phyloP scores from a whole-genome alignment of 108 stramenopile species.

The Chaetoceros muelleri region DNA sequence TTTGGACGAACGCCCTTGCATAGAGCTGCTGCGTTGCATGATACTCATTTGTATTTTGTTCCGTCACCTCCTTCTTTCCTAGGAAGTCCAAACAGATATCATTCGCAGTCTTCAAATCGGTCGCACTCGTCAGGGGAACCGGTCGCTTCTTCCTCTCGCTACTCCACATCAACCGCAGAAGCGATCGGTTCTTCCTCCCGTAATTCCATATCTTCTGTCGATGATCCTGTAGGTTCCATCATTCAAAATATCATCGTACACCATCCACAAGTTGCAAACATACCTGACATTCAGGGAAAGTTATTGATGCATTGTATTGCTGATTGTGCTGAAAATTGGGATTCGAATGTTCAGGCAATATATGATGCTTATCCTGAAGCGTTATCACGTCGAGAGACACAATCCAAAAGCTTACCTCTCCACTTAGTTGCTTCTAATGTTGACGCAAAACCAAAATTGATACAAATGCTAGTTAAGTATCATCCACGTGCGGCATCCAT shows the following conservation, averaged over 20 bases:
- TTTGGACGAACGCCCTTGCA: slow-evolving; percentile 62
- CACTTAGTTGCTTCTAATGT: slow-evolving; percentile 55
- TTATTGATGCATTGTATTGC: slow-evolving; percentile 58
- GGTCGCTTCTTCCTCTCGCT: not conserved
- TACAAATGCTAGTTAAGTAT: slow-evolving; percentile 36
- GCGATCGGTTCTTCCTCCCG: not conserved
- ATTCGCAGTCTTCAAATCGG: not conserved
- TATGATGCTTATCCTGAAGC: slow-evolving; percentile 43
- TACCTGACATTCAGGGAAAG: slow-evolving; percentile 45
- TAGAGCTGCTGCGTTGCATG: slow-evolving; percentile 30
- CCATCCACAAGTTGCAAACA: slow-evolving; percentile 31
- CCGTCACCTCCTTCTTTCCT: not conserved
- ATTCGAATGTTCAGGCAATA: slow-evolving; percentile 40
- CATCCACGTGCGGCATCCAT: slow-evolving; percentile 40
- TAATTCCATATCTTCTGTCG: not conserved
- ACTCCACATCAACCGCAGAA: not conserved
- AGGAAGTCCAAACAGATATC: not conserved
- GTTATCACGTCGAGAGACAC: slow-evolving; percentile 21
- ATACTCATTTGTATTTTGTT: slow-evolving; percentile 4
- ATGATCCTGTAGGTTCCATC: slow-evolving; percentile 22
- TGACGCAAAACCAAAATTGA: slow-evolving; percentile 30
- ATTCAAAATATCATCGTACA: slow-evolving; percentile 43
- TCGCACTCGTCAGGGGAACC: not conserved
- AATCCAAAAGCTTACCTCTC: slow-evolving; percentile 39
- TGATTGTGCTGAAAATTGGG: slow-evolving; percentile 42